Evolutionary conservation across 805 yeast genomes (phyloP).

Genomic region (Isabelozyma gotoi): DNA sequence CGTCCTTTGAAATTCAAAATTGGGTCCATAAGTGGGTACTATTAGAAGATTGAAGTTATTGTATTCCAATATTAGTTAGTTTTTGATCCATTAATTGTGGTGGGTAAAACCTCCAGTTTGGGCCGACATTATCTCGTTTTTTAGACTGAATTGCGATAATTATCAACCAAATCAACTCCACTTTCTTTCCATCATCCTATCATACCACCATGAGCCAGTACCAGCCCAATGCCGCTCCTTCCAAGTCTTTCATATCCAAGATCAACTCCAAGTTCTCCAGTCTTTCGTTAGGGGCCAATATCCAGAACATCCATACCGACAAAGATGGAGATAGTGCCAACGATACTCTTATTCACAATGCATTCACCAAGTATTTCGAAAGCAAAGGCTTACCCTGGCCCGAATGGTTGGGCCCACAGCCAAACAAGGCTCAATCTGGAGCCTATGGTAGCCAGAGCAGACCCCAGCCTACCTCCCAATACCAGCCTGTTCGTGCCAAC

Average conservation of each 20-base stretch:
- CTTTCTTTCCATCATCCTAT: neutral
- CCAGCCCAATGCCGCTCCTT: conserved; percentile 11
- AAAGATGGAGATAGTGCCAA: conserved; percentile 38
- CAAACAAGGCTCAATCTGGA: conserved; percentile 11
- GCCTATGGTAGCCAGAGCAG: conserved; percentile 2
- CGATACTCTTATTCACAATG: conserved; percentile 43
- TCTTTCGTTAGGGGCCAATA: conserved; percentile 26
- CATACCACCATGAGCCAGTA: conserved; percentile 16
- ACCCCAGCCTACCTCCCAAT: conserved; percentile 9
- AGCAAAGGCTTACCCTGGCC: conserved; percentile 33
- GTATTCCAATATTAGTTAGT: too few relatives aligned
- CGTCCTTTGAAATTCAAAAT: too few relatives aligned
- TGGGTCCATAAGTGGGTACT: too few relatives aligned
- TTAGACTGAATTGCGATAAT: too few relatives aligned
- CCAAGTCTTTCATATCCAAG: conserved; percentile 29
- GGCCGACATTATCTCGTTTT: too few relatives aligned
- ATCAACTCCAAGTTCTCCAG: conserved; percentile 38
- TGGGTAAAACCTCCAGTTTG: too few relatives aligned
- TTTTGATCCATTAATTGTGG: too few relatives aligned
- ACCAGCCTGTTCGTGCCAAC: conserved; percentile 25
- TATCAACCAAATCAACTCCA: too few relatives aligned
- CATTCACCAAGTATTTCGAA: conserved; percentile 41
- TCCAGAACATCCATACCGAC: conserved; percentile 22
- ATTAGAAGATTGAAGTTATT: too few relatives aligned
- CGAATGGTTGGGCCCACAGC: conserved; percentile 38